Evolutionary conservation across 345 rosid genomes (phyloP), one percentile per base, ranked within the genome.

Genomic region (Rhodamnia argentea): DNA sequence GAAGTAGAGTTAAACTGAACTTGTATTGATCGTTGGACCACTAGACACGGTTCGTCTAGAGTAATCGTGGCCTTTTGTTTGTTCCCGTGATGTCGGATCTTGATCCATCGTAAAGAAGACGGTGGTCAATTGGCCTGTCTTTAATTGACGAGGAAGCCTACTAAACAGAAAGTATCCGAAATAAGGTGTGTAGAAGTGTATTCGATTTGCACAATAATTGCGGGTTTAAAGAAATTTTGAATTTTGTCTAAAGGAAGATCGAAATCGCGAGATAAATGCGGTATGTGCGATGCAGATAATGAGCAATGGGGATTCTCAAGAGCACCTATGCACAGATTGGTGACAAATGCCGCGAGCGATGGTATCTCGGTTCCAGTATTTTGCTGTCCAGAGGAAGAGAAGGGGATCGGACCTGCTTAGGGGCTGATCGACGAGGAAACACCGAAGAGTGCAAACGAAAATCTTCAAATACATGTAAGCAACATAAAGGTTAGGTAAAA

Each of bases 301-400:
- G 91, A 90, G 92, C 88, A 91, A 89, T 47, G 91, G 91, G 91
- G 47, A 87, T 87, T 78, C 88, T 88, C 87, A 88, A 88, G 88
- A 90, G 89, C 86, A 42, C 27, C 88, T 12, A 52, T 89, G 83
- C 88, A 89, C 86, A 37, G 91, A 86, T 92, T 84, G 82, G 88
- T 86, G 87, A 85, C 89, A 16, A 85, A 87, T 83, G 8, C 84
- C 1, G 86, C 85, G 50, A 78, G 56, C 18, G 87, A 84, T 75
- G 86, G 92, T 83, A 86, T 84, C 20, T 84, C 87, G 18, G 13
- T 89, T 37, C 90, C 91, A 2, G 58, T 90, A 23, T 90, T 91
- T 85, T 86, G 83, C 82, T 5, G 47, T 54, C 90, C 88, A 9
- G 90, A 85, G 2, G 83, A 86, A 20, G 87, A 87, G n/a, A 82